phyloP scores from a whole-genome alignment of 352 stramenopile genomes.

The Pythium aquatile region DNA sequence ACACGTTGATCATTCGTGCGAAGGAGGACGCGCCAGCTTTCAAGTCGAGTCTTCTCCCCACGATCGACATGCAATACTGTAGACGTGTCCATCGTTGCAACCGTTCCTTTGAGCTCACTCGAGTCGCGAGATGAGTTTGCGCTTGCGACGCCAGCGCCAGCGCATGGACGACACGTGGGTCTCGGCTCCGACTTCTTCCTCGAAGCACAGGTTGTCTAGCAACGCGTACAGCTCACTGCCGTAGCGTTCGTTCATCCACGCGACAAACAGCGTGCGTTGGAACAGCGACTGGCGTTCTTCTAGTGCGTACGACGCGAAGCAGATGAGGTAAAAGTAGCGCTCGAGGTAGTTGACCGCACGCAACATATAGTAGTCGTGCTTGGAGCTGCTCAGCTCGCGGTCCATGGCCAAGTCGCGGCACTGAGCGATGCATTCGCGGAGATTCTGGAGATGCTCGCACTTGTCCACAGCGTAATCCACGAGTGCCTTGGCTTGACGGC shows the following conservation, averaged over 20 bases:
- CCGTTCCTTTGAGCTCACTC: constrained; percentile 27
- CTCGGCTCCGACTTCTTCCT: constrained; percentile 75
- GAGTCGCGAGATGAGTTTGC: constrained; percentile 79
- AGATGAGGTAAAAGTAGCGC: constrained; percentile 89
- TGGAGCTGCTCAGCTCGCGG: constrained; percentile 54
- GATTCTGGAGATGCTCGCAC: constrained; percentile 84
- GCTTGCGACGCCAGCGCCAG: constrained; percentile 86
- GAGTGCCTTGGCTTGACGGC: constrained; percentile 53
- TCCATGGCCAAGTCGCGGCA: constrained; percentile 77
- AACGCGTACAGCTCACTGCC: constrained; percentile 81
- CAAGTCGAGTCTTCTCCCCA: neutral
- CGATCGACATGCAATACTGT: neutral
- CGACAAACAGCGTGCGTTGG: constrained; percentile 59
- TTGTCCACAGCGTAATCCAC: constrained; percentile 77
- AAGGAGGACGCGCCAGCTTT: neutral
- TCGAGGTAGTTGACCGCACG: constrained; percentile 88
- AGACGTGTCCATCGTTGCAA: neutral
- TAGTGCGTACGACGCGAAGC: constrained; percentile 84
- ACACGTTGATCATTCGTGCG: neutral
- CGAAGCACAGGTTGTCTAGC: constrained; percentile 85
- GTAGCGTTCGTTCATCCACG: constrained; percentile 85
- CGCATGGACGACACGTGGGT: constrained; percentile 83
- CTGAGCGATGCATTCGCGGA: constrained; percentile 81
- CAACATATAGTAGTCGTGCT: constrained; percentile 83
- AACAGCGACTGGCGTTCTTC: constrained; percentile 64